These are phyloP conservation scores for Forsythia suspensa DNA, from an alignment of 257 asterid genomes.

Conservation along the genomic window DNA sequence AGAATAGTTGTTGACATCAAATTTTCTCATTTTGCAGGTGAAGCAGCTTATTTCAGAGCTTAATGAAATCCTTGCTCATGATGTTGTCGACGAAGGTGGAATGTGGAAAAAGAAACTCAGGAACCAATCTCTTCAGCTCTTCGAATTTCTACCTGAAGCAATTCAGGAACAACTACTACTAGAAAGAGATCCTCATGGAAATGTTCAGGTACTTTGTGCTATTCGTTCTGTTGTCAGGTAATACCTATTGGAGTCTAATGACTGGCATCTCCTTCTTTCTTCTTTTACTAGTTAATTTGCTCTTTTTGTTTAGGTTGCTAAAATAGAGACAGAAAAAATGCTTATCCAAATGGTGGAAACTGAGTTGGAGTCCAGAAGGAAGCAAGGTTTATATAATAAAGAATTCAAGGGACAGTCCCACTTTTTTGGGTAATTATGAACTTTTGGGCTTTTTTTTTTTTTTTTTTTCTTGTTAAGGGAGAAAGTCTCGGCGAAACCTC, in stretches of 20 bases:
- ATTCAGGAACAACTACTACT: conserved; percentile 96
- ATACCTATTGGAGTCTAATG: neutral
- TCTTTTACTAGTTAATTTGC: neutral
- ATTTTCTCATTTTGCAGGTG: conserved; percentile 56
- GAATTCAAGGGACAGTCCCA: conserved; percentile 94
- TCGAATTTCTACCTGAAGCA: conserved; percentile 79
- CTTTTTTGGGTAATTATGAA: conserved; percentile 72
- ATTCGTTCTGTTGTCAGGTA: neutral
- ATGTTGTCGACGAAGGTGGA: conserved; percentile 91
- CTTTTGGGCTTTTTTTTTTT: neutral
- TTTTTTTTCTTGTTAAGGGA: too few species aligned
- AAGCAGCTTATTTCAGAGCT: conserved; percentile 91
- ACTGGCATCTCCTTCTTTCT: neutral
- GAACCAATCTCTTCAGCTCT: conserved; percentile 70
- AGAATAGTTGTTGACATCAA: neutral
- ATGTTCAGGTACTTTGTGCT: conserved; percentile 69
- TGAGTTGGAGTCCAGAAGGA: conserved; percentile 76
- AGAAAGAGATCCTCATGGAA: conserved; percentile 99
- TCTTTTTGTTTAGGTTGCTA: conserved; percentile 58
- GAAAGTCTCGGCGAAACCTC: too few species aligned
- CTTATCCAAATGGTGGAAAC: conserved; percentile 98
- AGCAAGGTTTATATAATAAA: conserved; percentile 56
- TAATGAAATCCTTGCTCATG: conserved; percentile 96
- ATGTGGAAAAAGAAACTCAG: conserved; percentile 82
- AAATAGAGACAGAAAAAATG: conserved; percentile 80